These are phyloP conservation scores for Botryosphaeria agaves DNA, from an alignment of 2,329 filamentous ascomycete genomes.

Conservation along the genomic window DNA sequence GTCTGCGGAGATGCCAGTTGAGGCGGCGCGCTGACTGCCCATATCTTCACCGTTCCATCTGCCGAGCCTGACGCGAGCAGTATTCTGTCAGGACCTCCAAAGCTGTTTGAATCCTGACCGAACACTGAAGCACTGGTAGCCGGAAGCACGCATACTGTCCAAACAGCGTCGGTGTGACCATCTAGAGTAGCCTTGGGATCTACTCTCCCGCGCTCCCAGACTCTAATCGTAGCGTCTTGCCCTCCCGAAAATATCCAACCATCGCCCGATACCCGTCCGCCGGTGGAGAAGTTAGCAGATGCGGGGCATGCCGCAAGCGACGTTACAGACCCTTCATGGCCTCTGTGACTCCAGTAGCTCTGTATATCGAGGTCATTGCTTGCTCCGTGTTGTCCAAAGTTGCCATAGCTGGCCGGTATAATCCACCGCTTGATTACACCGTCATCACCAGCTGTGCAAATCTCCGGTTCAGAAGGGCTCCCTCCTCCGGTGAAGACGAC, in stretches of 20 bases:
- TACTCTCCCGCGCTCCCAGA: slow-evolving; percentile 89
- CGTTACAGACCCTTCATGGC: slow-evolving; percentile 80
- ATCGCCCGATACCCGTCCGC: slow-evolving; percentile 73
- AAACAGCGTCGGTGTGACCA: slow-evolving; percentile 89
- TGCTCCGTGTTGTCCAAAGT: slow-evolving; percentile 32
- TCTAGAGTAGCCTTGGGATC: slow-evolving; percentile 91
- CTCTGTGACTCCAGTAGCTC: slow-evolving; percentile 88
- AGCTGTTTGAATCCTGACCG: slow-evolving; percentile 49
- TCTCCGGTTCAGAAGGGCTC: slow-evolving; percentile 87
- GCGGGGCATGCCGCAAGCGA: slow-evolving; percentile 75
- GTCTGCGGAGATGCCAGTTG: slow-evolving; percentile 68
- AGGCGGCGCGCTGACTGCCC: slow-evolving; percentile 84
- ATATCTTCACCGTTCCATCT: slow-evolving; percentile 81
- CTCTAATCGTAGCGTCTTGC: slow-evolving; percentile 78
- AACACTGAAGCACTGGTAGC: slow-evolving; percentile 67
- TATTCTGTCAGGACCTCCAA: slow-evolving; percentile 70
- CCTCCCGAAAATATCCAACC: slow-evolving; percentile 98
- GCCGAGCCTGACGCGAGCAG: slow-evolving; percentile 82
- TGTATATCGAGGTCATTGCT: slow-evolving; percentile 75
- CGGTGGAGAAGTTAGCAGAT: slow-evolving; percentile 74
- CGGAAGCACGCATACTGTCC: slow-evolving; percentile 85
- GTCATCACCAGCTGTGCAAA: slow-evolving; percentile 91
- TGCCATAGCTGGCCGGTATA: slow-evolving; percentile 65
- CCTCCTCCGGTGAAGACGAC: slow-evolving; percentile 96
- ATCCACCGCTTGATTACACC: slow-evolving; percentile 95